A percentile compares a stretch with the other conserved stretches of the same genome.
Evolutionary conservation across 805 yeast genomes (phyloP).

Genomic region (Cyberlindnera samutprakarnensis): DNA sequence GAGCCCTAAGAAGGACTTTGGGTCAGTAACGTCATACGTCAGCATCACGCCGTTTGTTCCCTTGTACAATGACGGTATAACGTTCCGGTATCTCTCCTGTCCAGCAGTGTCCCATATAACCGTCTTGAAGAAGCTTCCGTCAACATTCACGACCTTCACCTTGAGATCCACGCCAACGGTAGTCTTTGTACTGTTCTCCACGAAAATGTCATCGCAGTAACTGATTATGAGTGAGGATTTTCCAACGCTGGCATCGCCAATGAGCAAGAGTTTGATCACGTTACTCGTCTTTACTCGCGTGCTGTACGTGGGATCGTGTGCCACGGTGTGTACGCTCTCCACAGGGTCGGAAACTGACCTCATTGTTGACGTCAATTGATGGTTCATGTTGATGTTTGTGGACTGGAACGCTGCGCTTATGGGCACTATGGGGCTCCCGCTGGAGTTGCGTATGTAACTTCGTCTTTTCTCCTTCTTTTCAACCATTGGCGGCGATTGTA

Average conservation of each 20-base stretch:
- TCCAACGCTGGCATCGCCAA: slow-evolving; percentile 43
- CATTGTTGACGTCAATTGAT: slow-evolving; percentile 10
- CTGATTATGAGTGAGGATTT: slow-evolving; percentile 38
- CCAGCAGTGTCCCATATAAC: slow-evolving; percentile 47
- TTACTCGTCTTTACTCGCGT: slow-evolving; percentile 14
- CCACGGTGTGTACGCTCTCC: slow-evolving; percentile 10
- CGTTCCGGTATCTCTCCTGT: slow-evolving; percentile 40
- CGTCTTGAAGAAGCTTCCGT: slow-evolving; percentile 35
- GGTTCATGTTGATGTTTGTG: slow-evolving; percentile 17
- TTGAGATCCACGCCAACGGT: slow-evolving; percentile 43
- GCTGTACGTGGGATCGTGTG: slow-evolving; percentile 15
- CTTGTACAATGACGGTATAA: slow-evolving; percentile 36
- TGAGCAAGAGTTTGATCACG: slow-evolving; percentile 29
- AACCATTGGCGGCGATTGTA: too few species aligned
- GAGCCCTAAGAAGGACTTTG: slow-evolving; percentile 28
- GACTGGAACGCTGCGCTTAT: slow-evolving; percentile 18
- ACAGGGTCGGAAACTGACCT: slow-evolving; percentile 12
- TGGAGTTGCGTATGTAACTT: slow-evolving; percentile 15
- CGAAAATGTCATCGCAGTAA: slow-evolving; percentile 32
- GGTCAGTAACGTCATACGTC: slow-evolving; percentile 36
- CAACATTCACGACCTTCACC: slow-evolving; percentile 35
- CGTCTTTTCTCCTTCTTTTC: slow-evolving; percentile 16
- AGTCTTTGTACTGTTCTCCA: slow-evolving; percentile 27
- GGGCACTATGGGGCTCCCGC: slow-evolving; percentile 23
- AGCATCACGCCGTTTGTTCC: slow-evolving; percentile 39